A percentile compares a stretch with the other conserved stretches of the same genome.
phyloP scores from a whole-genome alignment of 2,329 filamentous ascomycete genomes.

The Alternaria angustiovoidea region DNA sequence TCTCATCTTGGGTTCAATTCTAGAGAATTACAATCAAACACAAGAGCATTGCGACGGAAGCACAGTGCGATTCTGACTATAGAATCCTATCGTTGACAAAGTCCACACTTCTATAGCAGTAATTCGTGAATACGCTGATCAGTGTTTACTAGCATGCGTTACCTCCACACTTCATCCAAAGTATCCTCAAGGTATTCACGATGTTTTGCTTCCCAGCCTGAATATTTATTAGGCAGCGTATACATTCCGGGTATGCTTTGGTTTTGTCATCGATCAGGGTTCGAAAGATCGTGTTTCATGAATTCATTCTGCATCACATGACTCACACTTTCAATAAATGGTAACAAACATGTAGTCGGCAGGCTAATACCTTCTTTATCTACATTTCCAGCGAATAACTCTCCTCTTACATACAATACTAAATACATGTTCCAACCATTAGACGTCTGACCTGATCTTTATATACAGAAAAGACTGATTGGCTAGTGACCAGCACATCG shows the following conservation, averaged over 20 bases:
- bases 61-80: too few species aligned
- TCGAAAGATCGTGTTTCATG: background rate
- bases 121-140: background rate
- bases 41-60: too few species aligned
- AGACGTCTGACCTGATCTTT: background rate
- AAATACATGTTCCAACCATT: slow-evolving; percentile 6
- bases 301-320: background rate
- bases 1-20: too few species aligned
- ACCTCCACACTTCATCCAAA: background rate
- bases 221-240: too few species aligned
- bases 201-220: too few species aligned
- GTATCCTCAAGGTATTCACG: too few species aligned
- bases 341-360: background rate
- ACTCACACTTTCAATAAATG: background rate
- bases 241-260: too few species aligned
- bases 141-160: background rate
- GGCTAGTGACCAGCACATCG: slow-evolving; percentile 17
- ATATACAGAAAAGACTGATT: slow-evolving; percentile 7
- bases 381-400: background rate
- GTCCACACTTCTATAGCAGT: background rate
- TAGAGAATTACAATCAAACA: too few species aligned
- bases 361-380: slow-evolving; percentile 5
- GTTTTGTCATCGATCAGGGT: background rate
- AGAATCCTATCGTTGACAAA: background rate
- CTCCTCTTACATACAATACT: background rate